These are phyloP conservation scores for Pythium diclinum DNA, from an alignment of 352 stramenopile genomes.

Conservation along the genomic window DNA sequence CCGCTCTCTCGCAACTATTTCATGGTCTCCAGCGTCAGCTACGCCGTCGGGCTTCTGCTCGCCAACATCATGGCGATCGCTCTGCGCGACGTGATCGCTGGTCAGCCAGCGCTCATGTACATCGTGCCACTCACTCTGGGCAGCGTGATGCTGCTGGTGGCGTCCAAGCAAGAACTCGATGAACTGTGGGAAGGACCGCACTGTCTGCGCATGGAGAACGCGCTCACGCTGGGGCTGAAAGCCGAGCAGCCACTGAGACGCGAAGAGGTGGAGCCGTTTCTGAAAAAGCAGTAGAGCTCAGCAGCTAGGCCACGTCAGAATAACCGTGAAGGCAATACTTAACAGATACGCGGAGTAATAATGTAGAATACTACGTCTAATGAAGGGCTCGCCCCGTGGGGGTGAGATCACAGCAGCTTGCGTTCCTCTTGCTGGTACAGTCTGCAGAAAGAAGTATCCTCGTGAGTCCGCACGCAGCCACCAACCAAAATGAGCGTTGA, in stretches of 20 bases:
- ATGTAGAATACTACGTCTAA: slow-evolving; percentile 7
- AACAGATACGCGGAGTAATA: slow-evolving; percentile 1
- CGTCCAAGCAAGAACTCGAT: slow-evolving; percentile 48
- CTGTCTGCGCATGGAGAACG: slow-evolving; percentile 34
- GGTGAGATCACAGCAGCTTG: not conserved
- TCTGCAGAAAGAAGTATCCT: not conserved
- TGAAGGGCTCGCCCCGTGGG: not conserved
- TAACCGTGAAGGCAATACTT: not conserved
- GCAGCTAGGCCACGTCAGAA: not conserved
- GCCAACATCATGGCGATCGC: slow-evolving; percentile 92
- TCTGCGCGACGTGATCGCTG: slow-evolving; percentile 78
- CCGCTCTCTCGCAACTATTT: slow-evolving; percentile 80
- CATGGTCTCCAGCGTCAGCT: slow-evolving; percentile 50
- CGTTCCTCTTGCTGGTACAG: slow-evolving; percentile 24
- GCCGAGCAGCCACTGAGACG: slow-evolving; percentile 4
- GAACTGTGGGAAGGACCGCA: slow-evolving; percentile 74
- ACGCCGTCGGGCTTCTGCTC: slow-evolving; percentile 88
- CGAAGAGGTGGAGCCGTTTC: slow-evolving; percentile 27
- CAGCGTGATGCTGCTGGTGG: slow-evolving; percentile 53
- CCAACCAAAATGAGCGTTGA: not conserved
- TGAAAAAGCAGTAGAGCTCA: slow-evolving; percentile 21
- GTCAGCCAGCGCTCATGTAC: slow-evolving; percentile 95
- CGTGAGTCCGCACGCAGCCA: not conserved
- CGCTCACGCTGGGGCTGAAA: not conserved
- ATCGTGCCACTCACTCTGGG: slow-evolving; percentile 89